phyloP scores from a whole-genome alignment of 371 early-diverging fungal genomes.

The Actinomucor elegans region DNA sequence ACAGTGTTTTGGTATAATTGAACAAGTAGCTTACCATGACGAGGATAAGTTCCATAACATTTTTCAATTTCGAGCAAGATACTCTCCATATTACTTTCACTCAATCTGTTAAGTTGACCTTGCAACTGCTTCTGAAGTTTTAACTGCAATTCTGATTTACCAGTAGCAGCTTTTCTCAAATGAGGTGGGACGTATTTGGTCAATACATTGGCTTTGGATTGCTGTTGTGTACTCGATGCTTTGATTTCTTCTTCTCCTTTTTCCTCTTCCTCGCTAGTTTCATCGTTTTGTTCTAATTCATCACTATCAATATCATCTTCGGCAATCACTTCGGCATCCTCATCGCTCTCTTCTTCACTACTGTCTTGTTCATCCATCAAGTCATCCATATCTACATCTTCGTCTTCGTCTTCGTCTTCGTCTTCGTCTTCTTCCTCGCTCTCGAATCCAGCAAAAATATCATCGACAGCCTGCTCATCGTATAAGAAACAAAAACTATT shows the following conservation, averaged over 20 bases:
- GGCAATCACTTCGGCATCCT: slow-evolving; percentile 4
- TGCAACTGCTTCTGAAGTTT: slow-evolving; percentile 79
- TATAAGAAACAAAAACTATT: no score
- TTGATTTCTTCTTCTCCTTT: slow-evolving; percentile 12
- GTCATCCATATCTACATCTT: neutral
- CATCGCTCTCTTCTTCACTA: neutral
- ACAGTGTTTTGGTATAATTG: neutral
- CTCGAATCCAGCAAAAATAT: slow-evolving; percentile 34
- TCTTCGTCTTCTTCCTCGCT: slow-evolving; percentile 13
- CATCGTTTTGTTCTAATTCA: slow-evolving; percentile 11
- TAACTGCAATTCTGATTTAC: slow-evolving; percentile 60
- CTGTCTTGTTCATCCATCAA: neutral
- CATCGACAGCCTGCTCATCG: slow-evolving; percentile 35
- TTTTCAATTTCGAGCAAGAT: slow-evolving; percentile 81
- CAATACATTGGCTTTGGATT: slow-evolving; percentile 5
- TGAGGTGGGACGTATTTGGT: slow-evolving; percentile 88
- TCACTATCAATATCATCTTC: slow-evolving; percentile 14
- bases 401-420: slow-evolving; percentile 1
- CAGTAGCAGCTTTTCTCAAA: slow-evolving; percentile 62
- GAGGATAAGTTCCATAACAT: slow-evolving; percentile 74
- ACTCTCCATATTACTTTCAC: slow-evolving; percentile 88
- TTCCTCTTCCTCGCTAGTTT: slow-evolving; percentile 12
- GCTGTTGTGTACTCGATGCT: neutral
- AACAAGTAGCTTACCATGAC: slow-evolving; percentile 63
- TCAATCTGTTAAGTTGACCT: slow-evolving; percentile 88